Evolutionary conservation across 1,284 basidiomycete genomes (phyloP).

Genomic region (Mycena sp.): DNA sequence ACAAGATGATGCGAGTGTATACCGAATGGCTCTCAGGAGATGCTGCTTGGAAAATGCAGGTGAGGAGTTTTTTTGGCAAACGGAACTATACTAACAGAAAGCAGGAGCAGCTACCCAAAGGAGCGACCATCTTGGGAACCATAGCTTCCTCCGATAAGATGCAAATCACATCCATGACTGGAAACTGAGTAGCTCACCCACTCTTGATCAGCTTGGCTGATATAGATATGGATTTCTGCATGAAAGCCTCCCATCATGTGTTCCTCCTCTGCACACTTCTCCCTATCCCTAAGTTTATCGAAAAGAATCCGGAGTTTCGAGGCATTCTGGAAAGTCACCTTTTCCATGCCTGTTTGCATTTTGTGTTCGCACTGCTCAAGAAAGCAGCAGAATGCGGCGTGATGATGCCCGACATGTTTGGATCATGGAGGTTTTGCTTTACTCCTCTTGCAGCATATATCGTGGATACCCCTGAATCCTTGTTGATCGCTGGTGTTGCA

Average conservation of each 20-base stretch:
- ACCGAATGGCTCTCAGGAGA: slow-evolving; percentile 40
- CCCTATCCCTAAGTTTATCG: slow-evolving; percentile 41
- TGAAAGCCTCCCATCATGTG: slow-evolving; percentile 40
- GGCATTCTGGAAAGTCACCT: slow-evolving; percentile 36
- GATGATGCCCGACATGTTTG: slow-evolving; percentile 40
- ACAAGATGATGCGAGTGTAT: slow-evolving; percentile 32
- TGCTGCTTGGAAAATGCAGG: slow-evolving; percentile 44
- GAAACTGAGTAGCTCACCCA: slow-evolving; percentile 42
- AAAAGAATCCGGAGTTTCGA: slow-evolving; percentile 25
- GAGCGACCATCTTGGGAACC: slow-evolving; percentile 41
- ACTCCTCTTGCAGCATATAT: slow-evolving; percentile 39
- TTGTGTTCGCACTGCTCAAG: slow-evolving; percentile 43
- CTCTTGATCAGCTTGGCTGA: slow-evolving; percentile 46
- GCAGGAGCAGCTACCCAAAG: slow-evolving; percentile 39
- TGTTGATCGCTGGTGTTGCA: slow-evolving; percentile 35
- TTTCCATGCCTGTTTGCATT: slow-evolving; percentile 43
- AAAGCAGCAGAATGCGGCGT: slow-evolving; percentile 34
- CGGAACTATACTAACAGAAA: slow-evolving; percentile 10
- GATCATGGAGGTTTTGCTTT: slow-evolving; percentile 32
- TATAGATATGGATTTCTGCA: slow-evolving; percentile 39
- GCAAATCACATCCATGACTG: slow-evolving; percentile 42
- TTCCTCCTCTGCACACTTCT: slow-evolving; percentile 43
- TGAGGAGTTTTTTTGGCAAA: slow-evolving; percentile 18
- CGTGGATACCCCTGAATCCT: slow-evolving; percentile 40
- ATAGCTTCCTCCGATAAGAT: slow-evolving; percentile 47